Evolutionary conservation across 2,329 filamentous ascomycete genomes (phyloP), one percentile per base, ranked within the genome.

Genomic region (Didymosphaeria variabile): DNA sequence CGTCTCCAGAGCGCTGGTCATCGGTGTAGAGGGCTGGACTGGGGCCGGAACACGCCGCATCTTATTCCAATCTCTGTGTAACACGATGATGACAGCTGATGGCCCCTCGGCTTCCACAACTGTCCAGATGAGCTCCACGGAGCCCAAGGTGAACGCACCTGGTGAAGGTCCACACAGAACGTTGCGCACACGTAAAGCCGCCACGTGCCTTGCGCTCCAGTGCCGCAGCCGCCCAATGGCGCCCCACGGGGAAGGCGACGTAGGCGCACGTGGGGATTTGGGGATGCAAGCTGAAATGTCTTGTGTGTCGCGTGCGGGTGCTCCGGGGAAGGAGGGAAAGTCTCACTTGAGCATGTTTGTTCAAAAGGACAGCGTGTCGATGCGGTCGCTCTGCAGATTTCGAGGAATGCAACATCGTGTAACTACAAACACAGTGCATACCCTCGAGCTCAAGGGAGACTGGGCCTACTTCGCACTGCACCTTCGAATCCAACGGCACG

Each of bases 231-330:
- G 21, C 21, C 26, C 47, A 50, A 32, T 51, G 15, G 13, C 19
- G 47, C 31, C 29, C n/a, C 47, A 13, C 47, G 31, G 47, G 29
- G 47, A 51, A 15, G 7, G 7, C 47, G n/a, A 34, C 15, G 29
- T 5, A 32, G 46, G 10, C 46, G 46, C 46, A 50, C 46, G 46
- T 50, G 46, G 23, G 15, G 17, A n/a, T 13, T 26, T 32, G 15
- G 29, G 17, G n/a, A 13, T 31, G 13, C 13, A 10, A 19, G 15
- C 23, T 17, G 13, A 17, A 51, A 36, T 34, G 31, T 21, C 26
- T 36, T 15, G 12, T 15, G 47, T 29, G 47, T 51, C 47, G 47
- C 47, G 47, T 51, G 47, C 47, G 47, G 26, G 45, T 31, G 1
- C 29, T 4, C 19, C 19, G 42, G n/a, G 19, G 42, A 45, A 21